Evolutionary conservation across 1,284 basidiomycete genomes (phyloP).

Genomic region (Pseudozyma flocculosa): DNA sequence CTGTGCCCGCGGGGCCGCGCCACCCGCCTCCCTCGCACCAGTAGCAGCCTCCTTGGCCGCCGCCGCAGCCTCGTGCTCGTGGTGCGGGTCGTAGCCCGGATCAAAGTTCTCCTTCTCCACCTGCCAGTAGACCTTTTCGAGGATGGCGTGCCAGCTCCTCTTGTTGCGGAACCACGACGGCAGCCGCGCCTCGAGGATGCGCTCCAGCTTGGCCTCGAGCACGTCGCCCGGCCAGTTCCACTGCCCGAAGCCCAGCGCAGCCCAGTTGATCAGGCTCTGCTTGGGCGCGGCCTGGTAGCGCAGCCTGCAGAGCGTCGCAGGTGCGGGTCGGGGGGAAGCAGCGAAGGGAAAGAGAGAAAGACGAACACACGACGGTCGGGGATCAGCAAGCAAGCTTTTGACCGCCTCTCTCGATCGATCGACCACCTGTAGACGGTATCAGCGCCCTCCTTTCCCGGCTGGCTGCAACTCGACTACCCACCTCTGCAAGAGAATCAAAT

Average conservation of each 20-base stretch:
- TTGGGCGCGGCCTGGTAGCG: slow-evolving; percentile 22
- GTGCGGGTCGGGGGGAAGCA: background rate
- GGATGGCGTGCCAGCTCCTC: background rate
- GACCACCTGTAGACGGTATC: no score
- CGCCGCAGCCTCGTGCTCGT: background rate
- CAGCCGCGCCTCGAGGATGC: slow-evolving; percentile 13
- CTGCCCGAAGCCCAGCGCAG: slow-evolving; percentile 15
- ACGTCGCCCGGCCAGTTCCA: slow-evolving; percentile 29
- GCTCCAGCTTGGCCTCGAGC: slow-evolving; percentile 29
- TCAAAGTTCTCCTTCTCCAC: background rate
- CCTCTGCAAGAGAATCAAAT: slow-evolving; percentile 33
- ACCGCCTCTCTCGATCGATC: no score
- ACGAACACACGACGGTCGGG: no score
- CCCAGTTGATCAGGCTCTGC: slow-evolving; percentile 18
- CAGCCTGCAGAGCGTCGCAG: slow-evolving; percentile 4
- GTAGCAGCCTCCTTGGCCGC: background rate
- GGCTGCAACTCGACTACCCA: no score
- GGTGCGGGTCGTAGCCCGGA: background rate
- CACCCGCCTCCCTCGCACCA: background rate
- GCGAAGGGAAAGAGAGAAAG: background rate
- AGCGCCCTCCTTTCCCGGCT: no score
- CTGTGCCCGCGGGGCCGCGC: no score
- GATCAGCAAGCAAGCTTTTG: no score
- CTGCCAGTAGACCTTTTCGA: background rate
- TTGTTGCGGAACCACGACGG: background rate